These are phyloP conservation scores for Aspergillus panamensis DNA, from an alignment of 495 filamentous ascomycete genomes.

Conservation along the genomic window DNA sequence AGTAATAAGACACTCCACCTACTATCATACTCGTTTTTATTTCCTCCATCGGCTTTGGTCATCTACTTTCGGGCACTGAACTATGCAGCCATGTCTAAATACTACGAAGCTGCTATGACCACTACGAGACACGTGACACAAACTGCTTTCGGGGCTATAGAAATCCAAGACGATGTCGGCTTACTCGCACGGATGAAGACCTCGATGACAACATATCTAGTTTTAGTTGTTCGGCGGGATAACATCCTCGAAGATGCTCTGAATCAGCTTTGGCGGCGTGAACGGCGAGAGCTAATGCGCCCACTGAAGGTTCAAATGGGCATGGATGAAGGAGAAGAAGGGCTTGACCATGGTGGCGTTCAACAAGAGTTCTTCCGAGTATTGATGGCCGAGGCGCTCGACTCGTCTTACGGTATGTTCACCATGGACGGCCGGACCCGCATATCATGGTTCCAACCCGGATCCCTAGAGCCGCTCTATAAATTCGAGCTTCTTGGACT, in stretches of 20 bases:
- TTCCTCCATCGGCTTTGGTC: constrained; percentile 66
- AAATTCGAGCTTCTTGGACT: constrained; percentile 88
- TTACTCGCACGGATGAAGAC: constrained; percentile 60
- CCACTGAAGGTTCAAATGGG: constrained; percentile 87
- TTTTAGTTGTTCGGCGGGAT: constrained; percentile 70
- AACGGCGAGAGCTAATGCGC: constrained; percentile 74
- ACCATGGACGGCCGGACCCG: constrained; percentile 67
- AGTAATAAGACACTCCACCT: constrained; percentile 69
- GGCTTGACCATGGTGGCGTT: constrained; percentile 88
- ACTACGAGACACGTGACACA: constrained; percentile 57
- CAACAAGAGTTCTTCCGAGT: constrained; percentile 94
- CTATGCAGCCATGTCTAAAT: constrained; percentile 72
- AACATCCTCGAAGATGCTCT: constrained; percentile 73
- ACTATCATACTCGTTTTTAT: constrained; percentile 77
- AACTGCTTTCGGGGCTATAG: constrained; percentile 49
- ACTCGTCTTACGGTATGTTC: constrained; percentile 75
- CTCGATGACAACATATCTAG: constrained; percentile 66
- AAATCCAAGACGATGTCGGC: constrained; percentile 41
- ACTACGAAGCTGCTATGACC: constrained; percentile 66
- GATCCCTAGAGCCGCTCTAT: constrained; percentile 74
- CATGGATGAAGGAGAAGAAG: constrained; percentile 76
- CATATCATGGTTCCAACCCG: constrained; percentile 84
- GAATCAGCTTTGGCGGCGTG: constrained; percentile 82
- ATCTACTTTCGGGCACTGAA: constrained; percentile 90
- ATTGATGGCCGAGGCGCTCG: constrained; percentile 69